Base-by-base conservation (phyloP, 768 basidiomycete genomes). In the Tricholoma terreum region DNA sequence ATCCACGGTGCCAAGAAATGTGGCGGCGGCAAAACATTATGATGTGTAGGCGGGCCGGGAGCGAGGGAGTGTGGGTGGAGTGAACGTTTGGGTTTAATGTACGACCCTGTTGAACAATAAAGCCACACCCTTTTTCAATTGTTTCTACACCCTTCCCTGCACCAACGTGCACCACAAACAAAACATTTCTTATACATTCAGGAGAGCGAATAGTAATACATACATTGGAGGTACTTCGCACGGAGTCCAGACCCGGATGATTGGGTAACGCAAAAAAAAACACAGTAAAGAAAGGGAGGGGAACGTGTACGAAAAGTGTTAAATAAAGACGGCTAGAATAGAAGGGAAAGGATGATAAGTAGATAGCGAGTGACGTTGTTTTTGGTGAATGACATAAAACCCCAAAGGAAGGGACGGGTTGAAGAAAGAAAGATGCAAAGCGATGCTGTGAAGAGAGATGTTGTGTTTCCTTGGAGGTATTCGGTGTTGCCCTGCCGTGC, bases 141-240 rank as follows among this genome's bases (percentile, higher is more conserved):
- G 21, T 24, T 14, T 4, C 5, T 10, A 11, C 4, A 11, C 22
- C n/a, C 17, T 4, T 45, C 21, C 11, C 17, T 12, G 43, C 45
- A 27, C 12, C 45, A 5, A 46, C 12, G 14, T 22, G 6, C n/a
- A 48, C 27, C 33, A 45, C 53, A 45, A 54, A 27, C 34, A 49
- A 15, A 1, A 40, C 24, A 27, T 6, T n/a, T 52, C 22, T 24
- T n/a, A 54, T 46, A 34, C 6, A 54, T 54, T 35, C 17, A 30
- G 10, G 31, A 54, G 17, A 58, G 54, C 61, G 54, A 46, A 66
- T 63, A 66, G 63, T 66, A 62, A 63, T 68, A 66, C 67, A 68
- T 68, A 68, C 65, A 68, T 65, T 63, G 27, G 8, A 22, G 46
- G 30, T 55, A 56, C 52, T 54, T 52, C 50, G 45, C 49, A 27